Evolutionary conservation across 306 rosid species (phyloP), one percentile per base, ranked within the genome.

Genomic region (Spatholobus suberectus): DNA sequence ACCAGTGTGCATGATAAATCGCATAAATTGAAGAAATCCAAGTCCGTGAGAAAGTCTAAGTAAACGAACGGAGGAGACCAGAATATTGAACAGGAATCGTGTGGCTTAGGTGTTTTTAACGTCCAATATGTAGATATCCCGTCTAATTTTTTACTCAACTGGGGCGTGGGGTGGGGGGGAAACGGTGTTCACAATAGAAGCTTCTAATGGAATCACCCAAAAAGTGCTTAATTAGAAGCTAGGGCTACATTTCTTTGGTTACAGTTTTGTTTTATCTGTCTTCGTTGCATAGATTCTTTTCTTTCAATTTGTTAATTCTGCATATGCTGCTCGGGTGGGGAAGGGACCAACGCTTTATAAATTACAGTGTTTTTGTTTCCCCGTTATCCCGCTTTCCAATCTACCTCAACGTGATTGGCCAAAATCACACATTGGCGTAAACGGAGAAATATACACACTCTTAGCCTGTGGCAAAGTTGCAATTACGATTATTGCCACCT

Each of bases 31-130:
- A 94, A 89, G 86, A 94, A 88, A 69, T 94, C 96, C 2, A 94
- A 91, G 87, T 92, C 98, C 23, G 73, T 78, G 4, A 88, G 91
- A 82, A 94, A 89, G 85, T 89, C 93, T 26, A 94, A 88, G 90
- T 90, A 67, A 80, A 54, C 5, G 4, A 15, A 6, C 9, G 6
- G 14, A 18, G 1, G 1, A 62, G 13, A 46, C 2, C 40, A 18
- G 35, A 52, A 51, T 9, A 71, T 13, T 13, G 52, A 49, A 49
- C 0, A 1, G 38, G 68, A 35, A 75, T 55, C 73, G 40, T 73
- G 77, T 57, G 26, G 76, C 41, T 26, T 51, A 24, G 70, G 26
- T 43, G 18, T 47, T 15, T 76, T 14, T 5, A 76, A 66, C 62
- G 7, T 65, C 66, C 67, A 67, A 51, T 49, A 57, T 85, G 71